phyloP scores from a whole-genome alignment of 1,284 basidiomycete species.

The Neolentinus lepideus region DNA sequence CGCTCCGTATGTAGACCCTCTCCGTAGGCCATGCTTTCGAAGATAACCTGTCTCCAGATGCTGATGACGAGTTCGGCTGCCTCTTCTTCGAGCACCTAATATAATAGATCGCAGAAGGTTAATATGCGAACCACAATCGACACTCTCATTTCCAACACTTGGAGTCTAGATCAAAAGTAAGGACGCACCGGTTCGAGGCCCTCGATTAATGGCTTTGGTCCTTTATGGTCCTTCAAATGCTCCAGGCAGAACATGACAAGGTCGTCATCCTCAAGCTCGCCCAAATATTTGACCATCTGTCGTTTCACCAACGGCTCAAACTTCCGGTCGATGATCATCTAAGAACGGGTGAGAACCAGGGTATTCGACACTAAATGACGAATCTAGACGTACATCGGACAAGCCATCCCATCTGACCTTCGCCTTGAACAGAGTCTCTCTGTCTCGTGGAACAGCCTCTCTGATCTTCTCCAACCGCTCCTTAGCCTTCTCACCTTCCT shows the following conservation, averaged over 20 bases:
- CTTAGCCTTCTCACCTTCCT: conserved; percentile 70
- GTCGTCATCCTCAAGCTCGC: conserved; percentile 84
- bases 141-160: neutral
- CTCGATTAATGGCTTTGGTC: conserved; percentile 75
- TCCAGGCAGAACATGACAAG: conserved; percentile 86
- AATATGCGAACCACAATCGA: conserved; percentile 3
- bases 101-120: neutral
- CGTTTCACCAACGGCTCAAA: conserved; percentile 73
- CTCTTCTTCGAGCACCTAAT: conserved; percentile 83
- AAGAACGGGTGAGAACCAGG: conserved; percentile 11
- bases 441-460: conserved; percentile 61
- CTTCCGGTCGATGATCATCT: conserved; percentile 76
- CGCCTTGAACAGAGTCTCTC: conserved; percentile 68
- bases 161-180: conserved; percentile 1
- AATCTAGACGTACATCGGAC: conserved; percentile 56
- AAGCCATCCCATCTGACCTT: conserved; percentile 85
- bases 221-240: conserved; percentile 81
- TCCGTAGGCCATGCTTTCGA: conserved; percentile 85
- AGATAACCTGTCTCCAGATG: conserved; percentile 85
- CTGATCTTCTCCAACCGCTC: conserved; percentile 74
- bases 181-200: conserved; percentile 80
- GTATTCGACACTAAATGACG: conserved; percentile 2
- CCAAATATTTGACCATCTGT: conserved; percentile 78
- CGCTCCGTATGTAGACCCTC: conserved; percentile 76
- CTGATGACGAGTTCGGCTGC: conserved; percentile 66